Evolutionary conservation across 805 yeast species (phyloP), one percentile per base, ranked within the genome.

Genomic region (Myxozyma nipponensis): DNA sequence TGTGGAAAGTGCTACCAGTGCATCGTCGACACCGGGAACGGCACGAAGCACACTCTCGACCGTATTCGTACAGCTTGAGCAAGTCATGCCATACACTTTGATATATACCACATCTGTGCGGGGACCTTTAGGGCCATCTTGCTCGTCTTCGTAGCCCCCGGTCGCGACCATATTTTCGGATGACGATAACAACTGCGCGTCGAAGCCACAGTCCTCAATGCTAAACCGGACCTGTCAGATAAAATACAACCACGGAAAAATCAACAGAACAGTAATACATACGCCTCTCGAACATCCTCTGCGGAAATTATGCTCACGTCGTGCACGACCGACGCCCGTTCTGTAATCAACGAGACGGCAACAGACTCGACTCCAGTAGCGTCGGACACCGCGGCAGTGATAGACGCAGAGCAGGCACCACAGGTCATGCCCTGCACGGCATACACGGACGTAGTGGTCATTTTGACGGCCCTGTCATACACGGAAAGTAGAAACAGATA

Each of bases 371-470:
- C 84, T 1, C 84, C 85, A 0, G 70, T 68, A 6, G 78, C 47
- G 0, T 62, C 62, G 47, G 72, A 68, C 24, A 87, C 62, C 0
- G 82, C 82, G 23, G 69, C 67, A 0, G 82, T 77, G 19, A 91
- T 78, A 0, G 93, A 72, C 1, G 83, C 74, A 0, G 85, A 76
- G 64, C 98, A 91, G 1, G 95, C 77, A 1, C 93, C 83, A 63
- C 97, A 91, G 1, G 98, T 90, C 97, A 90, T 91, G 1, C 97
- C 97, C 15, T 70, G 66, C 1, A 84, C 70, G 3, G 65, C 47
- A 39, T 68, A 36, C 19, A 45, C 46, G 9, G 50, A 39, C 42
- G 52, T 52, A 15, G 43, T 35, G n/a, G 50, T 34, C 56, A 50
- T n/a, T n/a, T n/a, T n/a, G n/a, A n/a, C n/a, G n/a, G n/a, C n/a